Base-by-base conservation (phyloP, 768 basidiomycete genomes). In the Phlegmacium glaucopus region DNA sequence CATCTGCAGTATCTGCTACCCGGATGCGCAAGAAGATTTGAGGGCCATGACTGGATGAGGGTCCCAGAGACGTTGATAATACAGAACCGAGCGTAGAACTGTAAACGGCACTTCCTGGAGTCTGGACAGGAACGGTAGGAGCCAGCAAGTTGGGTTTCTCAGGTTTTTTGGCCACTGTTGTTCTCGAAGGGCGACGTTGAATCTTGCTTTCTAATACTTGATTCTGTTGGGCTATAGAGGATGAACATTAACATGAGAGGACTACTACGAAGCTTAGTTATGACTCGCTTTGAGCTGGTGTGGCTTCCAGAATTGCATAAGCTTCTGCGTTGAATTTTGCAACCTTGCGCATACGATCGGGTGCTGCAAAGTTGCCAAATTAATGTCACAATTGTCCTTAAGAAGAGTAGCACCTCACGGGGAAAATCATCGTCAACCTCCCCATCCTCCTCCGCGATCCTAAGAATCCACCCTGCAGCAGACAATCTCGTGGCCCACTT, bases 381-480 rank as follows among this genome's bases (percentile, higher is more conserved):
- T 49, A 54, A 52, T 26, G 44, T 42, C 16, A 49, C 4, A 16
- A 7, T 22, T 26, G 25, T 29, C 13, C 12, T 28, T 36, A 36
- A 27, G 16, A 13, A 39, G 45, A 26, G 34, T 15, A 27, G 41
- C 42, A 75, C 90, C 57, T 63, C 22, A 95, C 94, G 89, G 17
- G 95, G 96, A 61, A 94, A 98, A 69, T 99, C 96, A 63, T 97
- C 96, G 62, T 99, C 96, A 1, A 98, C 92, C 64, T 97, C 95
- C 12, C 96, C 96, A 63, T 98, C 94, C 38, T 94, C 90, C 58
- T 99, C 96, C 1, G 93, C 90, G 45, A 98, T 93, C 49, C 92
- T 74, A 68, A 99, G 64, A 32, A 91, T 85, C 95, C 96, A 99
- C 1, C 91, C 93, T 4, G 89, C 74, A 0, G 90, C 87, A 38